A percentile compares a stretch with the other conserved stretches of the same genome.
Conservation (phyloP, 2,329 filamentous ascomycete genomes). For the Blastomyces silverae region DNA sequence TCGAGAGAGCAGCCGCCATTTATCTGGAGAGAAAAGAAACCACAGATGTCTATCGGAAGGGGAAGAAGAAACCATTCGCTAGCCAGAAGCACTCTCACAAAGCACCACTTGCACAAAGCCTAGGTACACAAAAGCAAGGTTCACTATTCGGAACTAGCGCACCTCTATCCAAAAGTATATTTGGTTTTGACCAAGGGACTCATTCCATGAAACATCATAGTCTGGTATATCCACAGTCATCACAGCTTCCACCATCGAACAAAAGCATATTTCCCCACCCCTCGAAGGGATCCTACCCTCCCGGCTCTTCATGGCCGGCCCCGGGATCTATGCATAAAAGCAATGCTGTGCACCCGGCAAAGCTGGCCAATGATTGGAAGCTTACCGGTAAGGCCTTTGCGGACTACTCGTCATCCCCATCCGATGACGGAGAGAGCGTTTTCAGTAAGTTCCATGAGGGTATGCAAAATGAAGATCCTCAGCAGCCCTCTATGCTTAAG, state of each 20-base stretch:
- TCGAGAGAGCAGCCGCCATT: conserved; percentile 48
- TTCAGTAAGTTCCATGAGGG: neutral
- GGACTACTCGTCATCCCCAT: conserved; percentile 4
- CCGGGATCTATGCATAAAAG: neutral
- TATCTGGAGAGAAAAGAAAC: conserved; percentile 40
- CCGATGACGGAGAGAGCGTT: neutral
- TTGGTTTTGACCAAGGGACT: neutral
- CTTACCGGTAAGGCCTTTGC: neutral
- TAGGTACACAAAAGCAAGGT: neutral
- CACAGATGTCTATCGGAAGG: conserved; percentile 7
- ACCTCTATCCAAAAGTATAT: neutral
- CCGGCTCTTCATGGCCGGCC: neutral
- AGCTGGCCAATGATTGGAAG: neutral
- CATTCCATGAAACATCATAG: neutral
- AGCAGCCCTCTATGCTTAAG: conserved; percentile 8
- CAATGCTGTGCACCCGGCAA: neutral
- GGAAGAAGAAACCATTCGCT: conserved; percentile 3
- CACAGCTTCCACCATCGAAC: neutral
- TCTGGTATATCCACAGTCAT: neutral
- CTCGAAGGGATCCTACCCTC: neutral
- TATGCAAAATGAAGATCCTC: conserved; percentile 16
- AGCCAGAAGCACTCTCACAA: neutral
- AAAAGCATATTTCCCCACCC: neutral
- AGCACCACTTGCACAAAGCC: neutral
- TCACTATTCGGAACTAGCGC: neutral